Base-by-base conservation (phyloP, 805 yeast species). In the Sungouiozyma ichnusensis region DNA sequence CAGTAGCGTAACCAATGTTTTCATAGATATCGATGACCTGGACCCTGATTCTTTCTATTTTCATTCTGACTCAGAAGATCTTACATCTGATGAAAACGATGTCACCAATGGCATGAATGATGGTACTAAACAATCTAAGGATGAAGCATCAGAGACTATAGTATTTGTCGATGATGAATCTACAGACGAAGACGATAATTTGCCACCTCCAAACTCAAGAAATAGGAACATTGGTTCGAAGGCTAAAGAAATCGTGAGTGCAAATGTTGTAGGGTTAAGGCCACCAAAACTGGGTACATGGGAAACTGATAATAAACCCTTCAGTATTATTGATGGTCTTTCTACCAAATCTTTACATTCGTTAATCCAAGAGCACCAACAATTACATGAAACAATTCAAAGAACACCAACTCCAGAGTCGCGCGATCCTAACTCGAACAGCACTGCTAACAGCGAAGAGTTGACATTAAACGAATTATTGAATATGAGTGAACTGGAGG, bases 241-340 rank as follows among this genome's bases (percentile, higher is more conserved):
- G 51, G 81, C 85, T n/a, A 87, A 90, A 48, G 97, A 90, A 61
- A 85, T 90, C 4, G 74, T 90, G n/a, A 81, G 94, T 4, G 81
- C 94, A 1, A 81, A 87, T 39, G 79, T 82, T 4, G 82, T 85
- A 18, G 86, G 88, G 41, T 77, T 86, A 47, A 68, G 94, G 41
- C 97, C 97, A 3, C 98, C 98, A 2, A 75, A 85, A 20, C 68
- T 90, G 44, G 97, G 97, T 0, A 81, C 95, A 2, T 90, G 97
- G 94, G 79, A 82, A 31, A 81, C 94, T 4, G 76, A 81, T 40
- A 76, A 76, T 40, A 80, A 85, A 53, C 96, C 95, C 1, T 86
- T 84, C 61, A 94, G 96, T 17, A 86, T 90, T 44, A 90, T 90
- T 55, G 97, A 90, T 60, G 98, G 98, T 4, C 72, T 85, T 24